Evolutionary conservation across 202 grass and related monocot genomes (phyloP).

Genomic region (Carex arenaria): DNA sequence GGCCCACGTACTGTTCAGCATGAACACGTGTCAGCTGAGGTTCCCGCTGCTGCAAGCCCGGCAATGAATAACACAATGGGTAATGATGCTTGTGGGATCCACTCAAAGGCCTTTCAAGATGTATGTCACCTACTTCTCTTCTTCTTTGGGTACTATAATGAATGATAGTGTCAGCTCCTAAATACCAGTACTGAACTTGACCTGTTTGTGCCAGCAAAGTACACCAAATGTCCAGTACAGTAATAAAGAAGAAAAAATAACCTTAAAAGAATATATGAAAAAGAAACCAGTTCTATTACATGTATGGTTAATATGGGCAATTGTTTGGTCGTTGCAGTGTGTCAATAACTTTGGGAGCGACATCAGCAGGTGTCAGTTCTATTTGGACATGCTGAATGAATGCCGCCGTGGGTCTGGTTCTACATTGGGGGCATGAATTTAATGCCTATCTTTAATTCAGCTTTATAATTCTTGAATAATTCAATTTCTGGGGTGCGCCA

Average conservation of each 20-base stretch:
- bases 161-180: not conserved
- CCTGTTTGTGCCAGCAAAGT: not conserved
- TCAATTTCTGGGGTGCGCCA: slow-evolving; percentile 6
- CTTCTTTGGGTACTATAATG: not conserved
- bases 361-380: slow-evolving; percentile 90
- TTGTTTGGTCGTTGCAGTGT: slow-evolving; percentile 41
- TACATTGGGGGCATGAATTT: slow-evolving; percentile 23
- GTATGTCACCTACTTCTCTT: slow-evolving; percentile 32
- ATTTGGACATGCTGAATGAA: slow-evolving; percentile 87
- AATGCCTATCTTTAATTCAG: not conserved
- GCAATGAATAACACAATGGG: slow-evolving; percentile 25
- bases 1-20: slow-evolving; percentile 84
- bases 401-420: slow-evolving; percentile 58
- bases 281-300: not conserved
- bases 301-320: not conserved
- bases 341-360: slow-evolving; percentile 69
- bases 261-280: not conserved
- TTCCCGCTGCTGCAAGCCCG: slow-evolving; percentile 39
- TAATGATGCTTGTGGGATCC: slow-evolving; percentile 53
- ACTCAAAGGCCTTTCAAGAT: slow-evolving; percentile 85
- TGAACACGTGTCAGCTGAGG: slow-evolving; percentile 53
- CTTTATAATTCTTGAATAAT: slow-evolving; percentile 17
- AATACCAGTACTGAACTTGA: not conserved
- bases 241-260: not conserved
- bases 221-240: not conserved